These are phyloP conservation scores for Solanum pimpinellifolium DNA, from an alignment of 257 asterid genomes.

Conservation along the genomic window DNA sequence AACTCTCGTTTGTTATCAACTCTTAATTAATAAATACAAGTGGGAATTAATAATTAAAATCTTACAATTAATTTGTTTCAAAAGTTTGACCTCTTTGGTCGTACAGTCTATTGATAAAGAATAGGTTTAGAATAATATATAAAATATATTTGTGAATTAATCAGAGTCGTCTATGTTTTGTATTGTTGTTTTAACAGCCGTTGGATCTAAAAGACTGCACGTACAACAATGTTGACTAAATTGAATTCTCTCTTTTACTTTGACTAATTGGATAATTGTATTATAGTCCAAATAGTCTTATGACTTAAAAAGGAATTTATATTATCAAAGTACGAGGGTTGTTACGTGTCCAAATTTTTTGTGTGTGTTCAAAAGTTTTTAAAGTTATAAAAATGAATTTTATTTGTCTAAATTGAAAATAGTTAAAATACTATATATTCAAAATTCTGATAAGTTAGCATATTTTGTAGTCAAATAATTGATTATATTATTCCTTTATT, in stretches of 20 bases:
- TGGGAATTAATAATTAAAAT: not conserved
- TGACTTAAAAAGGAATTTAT: not conserved
- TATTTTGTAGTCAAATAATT: not conserved
- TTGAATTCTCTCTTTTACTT: not conserved
- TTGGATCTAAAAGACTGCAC: not conserved
- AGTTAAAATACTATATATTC: not conserved
- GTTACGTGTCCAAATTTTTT: not conserved
- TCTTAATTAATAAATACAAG: not conserved
- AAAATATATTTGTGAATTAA: not conserved
- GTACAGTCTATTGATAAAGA: not conserved
- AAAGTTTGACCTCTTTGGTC: not conserved
- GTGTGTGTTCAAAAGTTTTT: not conserved
- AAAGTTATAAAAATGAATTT: not conserved
- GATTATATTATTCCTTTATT: not conserved
- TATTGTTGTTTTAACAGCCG: not conserved
- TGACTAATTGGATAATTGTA: not conserved
- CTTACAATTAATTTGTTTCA: not conserved
- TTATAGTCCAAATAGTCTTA: not conserved
- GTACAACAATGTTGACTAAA: not conserved
- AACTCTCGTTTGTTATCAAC: not conserved
- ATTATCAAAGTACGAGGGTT: not conserved
- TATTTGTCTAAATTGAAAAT: not conserved
- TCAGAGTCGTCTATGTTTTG: not conserved
- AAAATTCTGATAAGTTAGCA: not conserved
- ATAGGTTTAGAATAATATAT: not conserved